Evolutionary conservation across 2,329 filamentous ascomycete species (phyloP), one percentile per base, ranked within the genome.

Genomic region (Curvularia spicifera): DNA sequence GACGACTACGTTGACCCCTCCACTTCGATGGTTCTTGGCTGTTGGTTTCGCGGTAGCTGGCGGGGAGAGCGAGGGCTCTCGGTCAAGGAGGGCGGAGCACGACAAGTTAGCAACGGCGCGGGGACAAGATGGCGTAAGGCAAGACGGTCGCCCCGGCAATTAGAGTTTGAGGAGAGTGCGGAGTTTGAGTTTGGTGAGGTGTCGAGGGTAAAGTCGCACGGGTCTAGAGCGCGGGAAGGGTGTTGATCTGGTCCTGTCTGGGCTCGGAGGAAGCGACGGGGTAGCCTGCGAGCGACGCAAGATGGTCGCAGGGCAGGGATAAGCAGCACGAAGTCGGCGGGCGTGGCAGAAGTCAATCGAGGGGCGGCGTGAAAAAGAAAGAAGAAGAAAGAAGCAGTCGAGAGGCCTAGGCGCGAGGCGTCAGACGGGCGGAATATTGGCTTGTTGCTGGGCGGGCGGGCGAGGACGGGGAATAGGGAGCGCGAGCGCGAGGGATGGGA

Each of bases 391-490:
- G 35, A 37, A 31, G 35, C 39, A 22, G 48, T n/a, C 45, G 45
- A 46, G 33, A 35, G 13, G 33, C 33, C 4, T 15, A 4, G 51
- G 52, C 55, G 51, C 56, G 53, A 53, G 59, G 53, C 47, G 60
- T 39, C 26, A 54, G 53, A 53, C 54, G 48, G 51, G 48, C 45
- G 54, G 60, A 60, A 53, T 63, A 64, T 64, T 60, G 59, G 46
- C 51, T 58, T 54, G 40, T 51, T 50, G 51, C 59, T 55, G 59
- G 48, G 56, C 53, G 56, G 59, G 59, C 61, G 56, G 61, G 61
- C 40, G 61, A 62, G 59, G 61, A 63, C 61, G 61, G 62, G 55
- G 53, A 60, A 56, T 56, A 60, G 56, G 52, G 56, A 57, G 54
- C 28, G 42, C 44, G 53, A 37, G 44, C 50, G 40, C 45, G 53